Conservation (phyloP, 768 basidiomycete genomes). For the Lactarius trivialis region DNA sequence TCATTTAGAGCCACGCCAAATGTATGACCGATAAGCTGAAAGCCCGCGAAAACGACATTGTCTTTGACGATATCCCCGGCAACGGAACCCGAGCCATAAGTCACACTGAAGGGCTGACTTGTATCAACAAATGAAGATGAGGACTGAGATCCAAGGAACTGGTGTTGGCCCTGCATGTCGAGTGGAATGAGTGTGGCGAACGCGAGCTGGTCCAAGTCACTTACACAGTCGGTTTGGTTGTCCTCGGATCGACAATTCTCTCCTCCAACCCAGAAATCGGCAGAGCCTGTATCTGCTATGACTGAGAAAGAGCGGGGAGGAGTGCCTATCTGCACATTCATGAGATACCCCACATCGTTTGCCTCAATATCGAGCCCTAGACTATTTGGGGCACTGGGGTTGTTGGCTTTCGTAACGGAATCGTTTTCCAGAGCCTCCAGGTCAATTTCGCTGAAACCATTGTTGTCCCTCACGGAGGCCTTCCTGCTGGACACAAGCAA, state of each 20-base stretch:
- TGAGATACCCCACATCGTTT: slow-evolving; percentile 48
- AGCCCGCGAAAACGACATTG: slow-evolving; percentile 55
- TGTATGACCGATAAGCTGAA: slow-evolving; percentile 48
- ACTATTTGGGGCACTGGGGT: slow-evolving; percentile 43
- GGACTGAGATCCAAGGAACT: slow-evolving; percentile 52
- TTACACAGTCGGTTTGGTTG: slow-evolving; percentile 33
- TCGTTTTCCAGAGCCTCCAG: slow-evolving; percentile 32
- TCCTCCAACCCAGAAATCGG: slow-evolving; percentile 39
- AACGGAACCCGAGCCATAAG: slow-evolving; percentile 68
- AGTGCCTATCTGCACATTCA: slow-evolving; percentile 39
- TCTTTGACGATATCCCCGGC: slow-evolving; percentile 58
- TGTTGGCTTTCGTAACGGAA: slow-evolving; percentile 38
- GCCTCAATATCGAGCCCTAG: slow-evolving; percentile 66
- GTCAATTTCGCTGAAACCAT: slow-evolving; percentile 34
- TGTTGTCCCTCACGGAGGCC: not conserved
- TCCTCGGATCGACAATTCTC: slow-evolving; percentile 30
- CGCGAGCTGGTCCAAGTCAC: slow-evolving; percentile 18
- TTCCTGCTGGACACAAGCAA: not conserved
- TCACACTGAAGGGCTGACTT: slow-evolving; percentile 46
- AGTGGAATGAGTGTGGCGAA: not conserved
- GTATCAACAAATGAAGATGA: slow-evolving; percentile 59
- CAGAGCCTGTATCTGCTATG: slow-evolving; percentile 43
- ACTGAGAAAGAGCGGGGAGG: slow-evolving; percentile 38
- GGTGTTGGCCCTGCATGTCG: slow-evolving; percentile 48
- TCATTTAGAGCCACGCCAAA: slow-evolving; percentile 65